These are phyloP conservation scores for Candida nemodendra DNA, from an alignment of 805 yeast species.

Conservation along the genomic window DNA sequence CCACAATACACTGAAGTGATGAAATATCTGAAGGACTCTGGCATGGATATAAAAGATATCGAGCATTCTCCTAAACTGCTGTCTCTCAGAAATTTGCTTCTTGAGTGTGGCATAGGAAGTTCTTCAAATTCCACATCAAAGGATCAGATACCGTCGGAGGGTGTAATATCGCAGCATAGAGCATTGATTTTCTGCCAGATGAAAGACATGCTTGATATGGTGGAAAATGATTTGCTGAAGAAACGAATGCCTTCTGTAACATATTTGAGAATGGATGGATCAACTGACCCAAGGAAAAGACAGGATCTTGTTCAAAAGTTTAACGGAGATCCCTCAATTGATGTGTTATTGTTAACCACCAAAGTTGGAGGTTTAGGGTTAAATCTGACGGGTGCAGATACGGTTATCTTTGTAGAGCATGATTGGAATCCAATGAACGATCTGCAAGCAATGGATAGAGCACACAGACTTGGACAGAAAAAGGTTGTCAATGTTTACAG, in stretches of 20 bases:
- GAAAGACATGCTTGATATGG: conserved; percentile 97
- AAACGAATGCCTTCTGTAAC: conserved; percentile 88
- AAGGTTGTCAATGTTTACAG: conserved; percentile 96
- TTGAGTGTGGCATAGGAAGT: conserved; percentile 90
- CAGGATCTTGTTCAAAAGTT: conserved; percentile 89
- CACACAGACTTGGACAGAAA: conserved; percentile 96
- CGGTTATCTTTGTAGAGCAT: conserved; percentile 98
- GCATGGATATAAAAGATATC: conserved; percentile 64
- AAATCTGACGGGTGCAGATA: conserved; percentile 96
- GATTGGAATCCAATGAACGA: conserved; percentile 99
- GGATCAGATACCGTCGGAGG: conserved; percentile 34
- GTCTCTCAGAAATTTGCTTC: conserved; percentile 74
- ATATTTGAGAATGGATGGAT: conserved; percentile 92
- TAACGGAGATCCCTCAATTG: conserved; percentile 96
- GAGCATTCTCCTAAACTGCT: conserved; percentile 87
- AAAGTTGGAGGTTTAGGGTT: conserved; percentile 99
- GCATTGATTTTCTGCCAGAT: conserved; percentile 94
- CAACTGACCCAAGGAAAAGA: conserved; percentile 88
- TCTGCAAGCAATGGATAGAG: conserved; percentile 98
- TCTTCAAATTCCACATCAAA: conserved; percentile 30
- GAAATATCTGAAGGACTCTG: conserved; percentile 54
- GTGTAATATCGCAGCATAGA: conserved; percentile 86
- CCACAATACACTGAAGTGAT: conserved; percentile 77
- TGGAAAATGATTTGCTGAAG: conserved; percentile 82
- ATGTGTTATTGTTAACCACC: conserved; percentile 85